A percentile compares a stretch with the other conserved stretches of the same genome.
Conservation (phyloP, 805 yeast species). For the Starmerella potacharoeniae region DNA sequence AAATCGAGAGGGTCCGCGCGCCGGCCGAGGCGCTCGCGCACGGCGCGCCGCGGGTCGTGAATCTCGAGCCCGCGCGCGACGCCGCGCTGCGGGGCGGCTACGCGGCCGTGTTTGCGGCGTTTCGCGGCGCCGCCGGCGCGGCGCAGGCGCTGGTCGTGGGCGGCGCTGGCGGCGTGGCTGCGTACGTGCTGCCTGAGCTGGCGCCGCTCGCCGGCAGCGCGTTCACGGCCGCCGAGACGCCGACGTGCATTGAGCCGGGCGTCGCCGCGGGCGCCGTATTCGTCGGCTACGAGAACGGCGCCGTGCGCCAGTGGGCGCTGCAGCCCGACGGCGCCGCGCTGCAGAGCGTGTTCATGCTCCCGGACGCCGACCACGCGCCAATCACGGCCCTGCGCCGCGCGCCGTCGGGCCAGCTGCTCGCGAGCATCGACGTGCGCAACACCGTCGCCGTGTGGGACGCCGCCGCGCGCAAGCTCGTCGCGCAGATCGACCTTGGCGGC, state of each 20-base stretch:
- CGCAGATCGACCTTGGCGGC: not conserved
- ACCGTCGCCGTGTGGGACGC: constrained; percentile 10
- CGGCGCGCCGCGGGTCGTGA: not conserved
- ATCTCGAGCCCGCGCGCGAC: not conserved
- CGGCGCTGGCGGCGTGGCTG: not conserved
- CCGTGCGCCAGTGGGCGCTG: constrained; percentile 9
- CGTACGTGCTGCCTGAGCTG: not conserved
- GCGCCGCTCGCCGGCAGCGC: not conserved
- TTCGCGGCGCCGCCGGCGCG: not conserved
- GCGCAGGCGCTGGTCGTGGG: not conserved
- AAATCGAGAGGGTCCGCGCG: constrained; percentile 39
- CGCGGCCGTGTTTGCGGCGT: not conserved
- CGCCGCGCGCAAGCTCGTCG: not conserved
- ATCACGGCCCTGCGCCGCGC: not conserved
- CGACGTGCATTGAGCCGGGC: constrained; percentile 5
- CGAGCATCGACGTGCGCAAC: constrained; percentile 3
- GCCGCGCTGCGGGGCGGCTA: not conserved
- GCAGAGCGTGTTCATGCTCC: constrained; percentile 8
- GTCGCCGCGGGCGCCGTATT: not conserved
- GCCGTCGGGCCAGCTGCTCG: constrained; percentile 2
- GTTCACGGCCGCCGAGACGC: not conserved
- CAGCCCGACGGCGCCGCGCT: not conserved
- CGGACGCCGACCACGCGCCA: constrained; percentile 1
- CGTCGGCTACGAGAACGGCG: constrained; percentile 11
- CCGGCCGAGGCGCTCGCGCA: not conserved